phyloP scores from a whole-genome alignment of 805 yeast genomes.

The Candida sanyiensis region DNA sequence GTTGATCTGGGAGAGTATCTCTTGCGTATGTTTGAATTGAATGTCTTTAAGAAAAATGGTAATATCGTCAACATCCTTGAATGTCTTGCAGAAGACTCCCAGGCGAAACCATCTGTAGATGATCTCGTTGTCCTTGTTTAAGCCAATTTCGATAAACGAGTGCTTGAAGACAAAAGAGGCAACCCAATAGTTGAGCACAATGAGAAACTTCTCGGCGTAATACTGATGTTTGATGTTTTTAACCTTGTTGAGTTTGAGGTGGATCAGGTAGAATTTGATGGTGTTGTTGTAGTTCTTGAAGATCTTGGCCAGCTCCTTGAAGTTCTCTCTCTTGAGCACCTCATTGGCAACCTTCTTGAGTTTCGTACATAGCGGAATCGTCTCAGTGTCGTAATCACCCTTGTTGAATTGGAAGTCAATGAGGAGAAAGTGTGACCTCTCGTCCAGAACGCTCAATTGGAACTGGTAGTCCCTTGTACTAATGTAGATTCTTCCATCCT shows the following conservation, averaged over 20 bases:
- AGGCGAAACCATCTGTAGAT: conserved; percentile 61
- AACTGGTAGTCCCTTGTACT: conserved; percentile 65
- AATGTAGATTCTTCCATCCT: conserved; percentile 66
- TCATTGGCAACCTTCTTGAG: conserved; percentile 54
- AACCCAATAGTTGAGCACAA: conserved; percentile 63
- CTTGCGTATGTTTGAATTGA: conserved; percentile 36
- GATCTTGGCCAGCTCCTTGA: conserved; percentile 49
- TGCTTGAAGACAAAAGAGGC: conserved; percentile 40
- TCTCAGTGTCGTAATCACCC: conserved; percentile 13
- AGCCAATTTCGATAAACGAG: conserved; percentile 57
- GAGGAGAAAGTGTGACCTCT: conserved; percentile 64
- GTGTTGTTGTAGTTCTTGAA: conserved; percentile 57
- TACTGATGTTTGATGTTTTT: conserved; percentile 54
- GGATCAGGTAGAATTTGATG: conserved; percentile 55
- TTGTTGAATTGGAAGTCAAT: conserved; percentile 62
- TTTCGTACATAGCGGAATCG: conserved; percentile 19
- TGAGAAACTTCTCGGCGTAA: conserved; percentile 46
- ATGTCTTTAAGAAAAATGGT: conserved; percentile 34
- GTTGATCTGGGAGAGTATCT: conserved; percentile 30
- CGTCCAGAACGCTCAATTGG: conserved; percentile 71
- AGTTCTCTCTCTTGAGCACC: conserved; percentile 39
- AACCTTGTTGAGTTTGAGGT: conserved; percentile 48
- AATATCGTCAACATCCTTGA: conserved; percentile 30
- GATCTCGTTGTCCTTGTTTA: conserved; percentile 41
- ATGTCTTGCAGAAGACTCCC: conserved; percentile 36